Percentiles rank a stretch among this genome's conserved stretches.
Conservation (phyloP, 805 yeast genomes). For the Lipomyces starkeyi region DNA sequence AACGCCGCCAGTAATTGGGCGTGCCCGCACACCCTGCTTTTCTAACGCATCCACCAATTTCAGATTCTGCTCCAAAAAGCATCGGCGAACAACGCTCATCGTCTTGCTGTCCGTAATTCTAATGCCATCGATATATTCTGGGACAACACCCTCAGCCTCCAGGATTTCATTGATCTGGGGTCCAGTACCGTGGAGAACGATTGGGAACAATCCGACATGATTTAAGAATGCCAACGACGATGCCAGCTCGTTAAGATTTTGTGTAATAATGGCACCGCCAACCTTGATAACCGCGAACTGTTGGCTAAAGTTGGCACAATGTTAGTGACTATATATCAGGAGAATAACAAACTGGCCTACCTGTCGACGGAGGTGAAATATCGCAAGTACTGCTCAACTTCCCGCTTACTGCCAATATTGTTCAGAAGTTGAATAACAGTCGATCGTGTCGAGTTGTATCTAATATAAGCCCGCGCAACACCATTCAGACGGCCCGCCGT, state of each 20-base stretch:
- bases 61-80: constrained; percentile 94
- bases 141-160: constrained; percentile 93
- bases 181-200: constrained; percentile 97
- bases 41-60: constrained; percentile 95
- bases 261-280: constrained; percentile 98
- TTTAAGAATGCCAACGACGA: constrained; percentile 93
- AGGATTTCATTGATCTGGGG: constrained; percentile 96
- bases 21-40: constrained; percentile 94
- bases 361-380: constrained; percentile 86
- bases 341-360: constrained; percentile 13
- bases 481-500: neutral
- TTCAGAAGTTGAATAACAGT: constrained; percentile 94
- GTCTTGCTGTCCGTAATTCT: constrained; percentile 93
- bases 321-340: neutral
- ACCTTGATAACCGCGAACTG: constrained; percentile 98
- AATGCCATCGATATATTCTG: constrained; percentile 94
- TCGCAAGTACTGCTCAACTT: constrained; percentile 95
- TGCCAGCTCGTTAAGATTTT: constrained; percentile 89
- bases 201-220: constrained; percentile 97
- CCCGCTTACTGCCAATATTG: constrained; percentile 96
- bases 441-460: constrained; percentile 67
- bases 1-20: constrained; percentile 98
- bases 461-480: neutral
- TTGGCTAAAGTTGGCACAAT: constrained; percentile 63
- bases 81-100: constrained; percentile 93